Evolutionary conservation across 352 stramenopile species (phyloP).

Genomic region (Phytophthora sojae): DNA sequence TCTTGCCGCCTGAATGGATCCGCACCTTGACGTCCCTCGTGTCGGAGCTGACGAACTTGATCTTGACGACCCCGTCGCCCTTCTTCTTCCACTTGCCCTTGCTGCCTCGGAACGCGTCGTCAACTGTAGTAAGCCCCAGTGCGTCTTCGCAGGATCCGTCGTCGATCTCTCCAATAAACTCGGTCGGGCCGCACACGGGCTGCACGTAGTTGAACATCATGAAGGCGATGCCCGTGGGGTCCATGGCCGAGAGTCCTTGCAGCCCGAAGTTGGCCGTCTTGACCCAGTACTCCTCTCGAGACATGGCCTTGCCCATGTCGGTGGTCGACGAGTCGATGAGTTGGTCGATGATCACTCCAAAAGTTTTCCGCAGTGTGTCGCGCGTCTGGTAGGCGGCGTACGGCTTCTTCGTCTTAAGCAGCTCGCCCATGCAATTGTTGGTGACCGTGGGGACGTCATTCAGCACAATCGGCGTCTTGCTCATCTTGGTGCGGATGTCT

Average conservation of each 20-base stretch:
- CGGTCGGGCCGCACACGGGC: constrained; percentile 64
- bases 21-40: constrained; percentile 51
- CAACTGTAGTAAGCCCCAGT: constrained; percentile 47
- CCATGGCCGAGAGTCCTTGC: constrained; percentile 37
- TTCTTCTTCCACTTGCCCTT: constrained; percentile 52
- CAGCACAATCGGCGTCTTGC: constrained; percentile 51
- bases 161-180: constrained; percentile 67
- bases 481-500: constrained; percentile 51
- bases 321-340: constrained; percentile 50
- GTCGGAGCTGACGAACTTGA: constrained; percentile 60
- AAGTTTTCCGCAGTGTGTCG: constrained; percentile 58
- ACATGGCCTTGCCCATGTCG: constrained; percentile 51
- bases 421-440: constrained; percentile 52
- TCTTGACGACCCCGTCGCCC: constrained; percentile 44
- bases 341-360: constrained; percentile 66
- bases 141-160: constrained; percentile 47
- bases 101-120: constrained; percentile 55
- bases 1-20: constrained; percentile 52
- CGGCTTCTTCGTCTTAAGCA: constrained; percentile 38
- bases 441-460: constrained; percentile 55
- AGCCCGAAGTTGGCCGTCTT: constrained; percentile 45
- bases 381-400: constrained; percentile 50
- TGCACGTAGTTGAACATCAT: constrained; percentile 63
- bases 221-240: constrained; percentile 56
- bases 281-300: constrained; percentile 44